Conservation (phyloP, 1,284 basidiomycete species). For the Papiliotrema flavescens region DNA sequence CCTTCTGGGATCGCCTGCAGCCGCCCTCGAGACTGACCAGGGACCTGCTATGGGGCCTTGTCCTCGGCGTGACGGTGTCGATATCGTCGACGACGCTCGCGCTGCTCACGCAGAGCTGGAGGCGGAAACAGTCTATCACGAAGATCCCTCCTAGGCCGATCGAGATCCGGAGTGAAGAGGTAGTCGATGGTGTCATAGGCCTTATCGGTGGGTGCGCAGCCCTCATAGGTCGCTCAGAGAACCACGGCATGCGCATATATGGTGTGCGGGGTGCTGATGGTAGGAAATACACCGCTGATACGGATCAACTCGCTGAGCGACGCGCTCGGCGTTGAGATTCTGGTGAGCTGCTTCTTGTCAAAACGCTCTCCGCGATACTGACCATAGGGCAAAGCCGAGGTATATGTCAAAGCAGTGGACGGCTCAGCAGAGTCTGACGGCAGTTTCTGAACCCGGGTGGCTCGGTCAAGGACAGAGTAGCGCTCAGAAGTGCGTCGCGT, state of each 20-base stretch:
- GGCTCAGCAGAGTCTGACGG: background rate
- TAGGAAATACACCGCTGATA: constrained; percentile 91
- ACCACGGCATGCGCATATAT: background rate
- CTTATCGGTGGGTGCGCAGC: constrained; percentile 64
- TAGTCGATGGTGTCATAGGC: constrained; percentile 70
- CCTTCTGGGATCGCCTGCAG: constrained; percentile 21
- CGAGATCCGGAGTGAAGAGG: constrained; percentile 64
- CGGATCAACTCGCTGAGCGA: constrained; percentile 88
- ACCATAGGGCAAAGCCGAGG: constrained; percentile 82
- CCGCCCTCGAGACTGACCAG: constrained; percentile 35
- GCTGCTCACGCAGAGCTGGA: constrained; percentile 54
- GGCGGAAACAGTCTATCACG: constrained; percentile 43
- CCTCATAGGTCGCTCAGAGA: too few species aligned
- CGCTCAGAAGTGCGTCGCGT: constrained; percentile 66
- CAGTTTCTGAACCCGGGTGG: constrained; percentile 95
- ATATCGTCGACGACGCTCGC: constrained; percentile 61
- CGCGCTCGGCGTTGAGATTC: constrained; percentile 85
- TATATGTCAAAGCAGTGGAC: too few species aligned
- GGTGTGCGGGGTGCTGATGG: background rate
- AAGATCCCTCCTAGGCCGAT: constrained; percentile 60
- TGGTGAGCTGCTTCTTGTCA: constrained; percentile 49
- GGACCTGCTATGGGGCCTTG: constrained; percentile 60
- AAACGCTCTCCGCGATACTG: background rate
- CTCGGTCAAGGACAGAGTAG: constrained; percentile 96
- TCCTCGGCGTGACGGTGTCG: constrained; percentile 68